Base-by-base conservation (phyloP, 108 stramenopile species). In the Nannochloropsis gaditana region DNA sequence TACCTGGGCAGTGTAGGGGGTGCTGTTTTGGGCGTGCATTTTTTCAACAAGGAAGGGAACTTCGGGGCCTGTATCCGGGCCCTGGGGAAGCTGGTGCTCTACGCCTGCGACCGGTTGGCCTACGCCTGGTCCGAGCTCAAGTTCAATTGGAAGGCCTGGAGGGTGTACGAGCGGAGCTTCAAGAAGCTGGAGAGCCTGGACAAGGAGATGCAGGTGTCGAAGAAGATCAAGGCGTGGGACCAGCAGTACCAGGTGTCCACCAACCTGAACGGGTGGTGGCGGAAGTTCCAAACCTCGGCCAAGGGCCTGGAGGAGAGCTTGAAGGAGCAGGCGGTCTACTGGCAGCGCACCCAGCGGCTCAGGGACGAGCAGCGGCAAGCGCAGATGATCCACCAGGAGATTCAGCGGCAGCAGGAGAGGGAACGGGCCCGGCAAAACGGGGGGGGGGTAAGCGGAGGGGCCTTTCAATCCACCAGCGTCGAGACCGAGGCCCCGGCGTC, bases 141-240 rank as follows among this genome's bases (percentile, higher is more conserved):
- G 6, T 73, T 73, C 6, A 73, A 73, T 73, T 73, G 59, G 59
- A 73, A 73, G 59, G 59, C 59, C 15, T 73, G 59, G 59, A 73
- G 59, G 59, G 59, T 73, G 15, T 73, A 73, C n/a, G 59, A 73
- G 59, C 15, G 59, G 59, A 73, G 59, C n/a, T 73, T 73, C n/a
- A 73, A 73, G n/a, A 73, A 73, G n/a, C 8, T 73, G 59, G 59
- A 73, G 59, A 73, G 59, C n/a, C n/a, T 73, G 59, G 59, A 73
- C n/a, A 73, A 8, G 59, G 59, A 73, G 59, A 73, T 73, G 59
- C 59, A 73, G 59, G 59, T 73, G 5, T 73, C 59, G 4, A 15
- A 73, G 59, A 73, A 73, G 59, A 73, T 73, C 59, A 73, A 73
- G 59, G 59, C 59, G 15, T 73, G 59, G 59, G 59, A 73, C 8